Evolutionary conservation across 2,329 filamentous ascomycete species (phyloP).

Genomic region (Xylariales sp.): DNA sequence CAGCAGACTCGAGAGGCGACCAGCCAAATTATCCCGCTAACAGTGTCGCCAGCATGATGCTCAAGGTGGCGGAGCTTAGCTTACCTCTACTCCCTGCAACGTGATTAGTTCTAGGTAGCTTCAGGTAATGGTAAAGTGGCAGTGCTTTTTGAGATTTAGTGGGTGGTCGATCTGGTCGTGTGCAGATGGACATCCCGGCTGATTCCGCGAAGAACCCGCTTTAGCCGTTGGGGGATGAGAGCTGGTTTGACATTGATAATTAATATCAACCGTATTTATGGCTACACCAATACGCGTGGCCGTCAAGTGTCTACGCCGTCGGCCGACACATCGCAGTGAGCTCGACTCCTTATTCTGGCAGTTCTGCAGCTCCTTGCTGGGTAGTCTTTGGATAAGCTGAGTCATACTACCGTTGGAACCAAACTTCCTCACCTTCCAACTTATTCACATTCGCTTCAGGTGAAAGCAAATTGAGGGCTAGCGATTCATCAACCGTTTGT

Average conservation of each 20-base stretch:
- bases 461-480: too few species aligned
- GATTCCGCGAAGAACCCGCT: not conserved
- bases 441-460: not conserved
- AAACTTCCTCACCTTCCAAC: not conserved
- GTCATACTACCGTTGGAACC: not conserved
- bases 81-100: not conserved
- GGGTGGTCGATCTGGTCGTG: not conserved
- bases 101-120: slow-evolving; percentile 3
- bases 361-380: too few species aligned
- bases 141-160: not conserved
- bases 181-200: too few species aligned
- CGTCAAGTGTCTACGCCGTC: not conserved
- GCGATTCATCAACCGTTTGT: too few species aligned
- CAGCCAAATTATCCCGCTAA: not conserved
- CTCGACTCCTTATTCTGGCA: not conserved
- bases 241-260: too few species aligned
- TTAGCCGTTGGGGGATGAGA: not conserved
- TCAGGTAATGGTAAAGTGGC: not conserved
- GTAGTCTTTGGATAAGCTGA: not conserved
- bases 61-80: slow-evolving; percentile 28
- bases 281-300: too few species aligned
- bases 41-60: slow-evolving; percentile 10
- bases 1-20: not conserved
- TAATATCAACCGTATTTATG: too few species aligned
- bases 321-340: not conserved